Conservation (phyloP, 352 stramenopile genomes). For the Pythium sukuiense region DNA sequence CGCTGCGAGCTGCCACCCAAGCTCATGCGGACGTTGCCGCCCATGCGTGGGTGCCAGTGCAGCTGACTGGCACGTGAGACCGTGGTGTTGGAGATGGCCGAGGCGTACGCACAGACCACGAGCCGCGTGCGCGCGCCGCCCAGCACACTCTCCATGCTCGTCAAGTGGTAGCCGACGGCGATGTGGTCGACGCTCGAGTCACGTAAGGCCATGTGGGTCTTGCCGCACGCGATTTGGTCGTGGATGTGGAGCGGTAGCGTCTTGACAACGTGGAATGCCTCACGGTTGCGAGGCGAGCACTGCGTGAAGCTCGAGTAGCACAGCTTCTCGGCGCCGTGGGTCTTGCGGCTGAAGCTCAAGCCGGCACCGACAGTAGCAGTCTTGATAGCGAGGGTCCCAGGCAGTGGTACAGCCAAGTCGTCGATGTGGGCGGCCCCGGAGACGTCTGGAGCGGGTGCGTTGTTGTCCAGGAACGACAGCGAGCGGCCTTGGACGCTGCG, state of each 20-base stretch:
- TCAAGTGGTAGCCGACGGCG: constrained; percentile 63
- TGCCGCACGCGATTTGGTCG: constrained; percentile 30
- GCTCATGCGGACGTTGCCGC: constrained; percentile 1
- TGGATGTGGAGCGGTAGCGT: constrained; percentile 56
- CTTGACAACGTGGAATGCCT: constrained; percentile 68
- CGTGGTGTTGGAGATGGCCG: constrained; percentile 3
- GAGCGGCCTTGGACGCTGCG: constrained; percentile 9
- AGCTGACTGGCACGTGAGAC: constrained; percentile 13
- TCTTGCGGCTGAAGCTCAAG: constrained; percentile 31
- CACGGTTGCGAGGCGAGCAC: constrained; percentile 32
- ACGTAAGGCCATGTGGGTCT: constrained; percentile 30
- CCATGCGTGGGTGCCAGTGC: constrained; percentile 24
- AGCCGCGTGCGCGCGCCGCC: constrained; percentile 52
- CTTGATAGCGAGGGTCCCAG: constrained; percentile 42
- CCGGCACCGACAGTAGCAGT: constrained; percentile 43
- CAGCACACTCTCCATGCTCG: constrained; percentile 41
- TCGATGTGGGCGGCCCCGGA: constrained; percentile 26
- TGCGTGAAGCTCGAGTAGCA: constrained; percentile 66
- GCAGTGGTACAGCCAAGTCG: constrained; percentile 5
- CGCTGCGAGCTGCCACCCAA: background rate
- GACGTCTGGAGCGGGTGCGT: background rate
- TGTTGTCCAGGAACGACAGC: constrained; percentile 18
- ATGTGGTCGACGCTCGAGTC: constrained; percentile 52
- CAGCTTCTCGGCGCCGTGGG: constrained; percentile 47
- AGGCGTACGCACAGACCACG: constrained; percentile 57